Evolutionary conservation across 768 basidiomycete genomes (phyloP).

Genomic region (Lactarius vividus): DNA sequence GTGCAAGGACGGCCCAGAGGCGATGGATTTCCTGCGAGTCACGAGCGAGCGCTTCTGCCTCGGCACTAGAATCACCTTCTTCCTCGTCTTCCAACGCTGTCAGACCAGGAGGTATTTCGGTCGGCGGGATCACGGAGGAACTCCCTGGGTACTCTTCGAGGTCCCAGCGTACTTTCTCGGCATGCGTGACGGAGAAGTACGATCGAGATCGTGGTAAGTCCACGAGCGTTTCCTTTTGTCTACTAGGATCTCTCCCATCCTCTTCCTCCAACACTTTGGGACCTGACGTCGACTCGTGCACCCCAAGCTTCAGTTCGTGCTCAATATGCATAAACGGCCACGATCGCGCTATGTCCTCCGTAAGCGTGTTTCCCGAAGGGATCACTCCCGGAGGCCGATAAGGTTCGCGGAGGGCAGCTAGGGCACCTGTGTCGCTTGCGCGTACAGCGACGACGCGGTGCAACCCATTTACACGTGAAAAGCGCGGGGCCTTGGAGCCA

Average conservation of each 20-base stretch:
- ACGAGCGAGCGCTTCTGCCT: constrained; percentile 30
- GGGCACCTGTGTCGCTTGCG: constrained; percentile 80
- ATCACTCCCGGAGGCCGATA: constrained; percentile 55
- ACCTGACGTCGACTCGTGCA: neutral
- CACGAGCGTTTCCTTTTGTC: constrained; percentile 48
- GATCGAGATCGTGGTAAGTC: constrained; percentile 70
- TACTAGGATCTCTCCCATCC: neutral
- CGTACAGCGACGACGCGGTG: constrained; percentile 86
- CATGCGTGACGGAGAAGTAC: constrained; percentile 37
- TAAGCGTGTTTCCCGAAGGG: constrained; percentile 53
- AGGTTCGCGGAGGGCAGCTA: constrained; percentile 79
- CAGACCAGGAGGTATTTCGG: neutral
- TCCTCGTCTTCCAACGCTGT: constrained; percentile 29
- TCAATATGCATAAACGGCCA: constrained; percentile 52
- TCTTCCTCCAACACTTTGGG: constrained; percentile 19
- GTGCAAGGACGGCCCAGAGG: constrained; percentile 28
- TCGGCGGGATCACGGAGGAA: neutral
- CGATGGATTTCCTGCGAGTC: constrained; percentile 38
- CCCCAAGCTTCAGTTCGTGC: constrained; percentile 27
- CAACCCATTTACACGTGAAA: constrained; percentile 72
- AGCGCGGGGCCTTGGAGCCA: constrained; percentile 60
- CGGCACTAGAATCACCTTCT: constrained; percentile 30
- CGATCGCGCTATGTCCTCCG: constrained; percentile 62
- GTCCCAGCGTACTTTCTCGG: constrained; percentile 26
- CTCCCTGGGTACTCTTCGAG: constrained; percentile 13